These are phyloP conservation scores for Saccharomycopsis capsularis DNA, from an alignment of 805 yeast species.

Conservation along the genomic window DNA sequence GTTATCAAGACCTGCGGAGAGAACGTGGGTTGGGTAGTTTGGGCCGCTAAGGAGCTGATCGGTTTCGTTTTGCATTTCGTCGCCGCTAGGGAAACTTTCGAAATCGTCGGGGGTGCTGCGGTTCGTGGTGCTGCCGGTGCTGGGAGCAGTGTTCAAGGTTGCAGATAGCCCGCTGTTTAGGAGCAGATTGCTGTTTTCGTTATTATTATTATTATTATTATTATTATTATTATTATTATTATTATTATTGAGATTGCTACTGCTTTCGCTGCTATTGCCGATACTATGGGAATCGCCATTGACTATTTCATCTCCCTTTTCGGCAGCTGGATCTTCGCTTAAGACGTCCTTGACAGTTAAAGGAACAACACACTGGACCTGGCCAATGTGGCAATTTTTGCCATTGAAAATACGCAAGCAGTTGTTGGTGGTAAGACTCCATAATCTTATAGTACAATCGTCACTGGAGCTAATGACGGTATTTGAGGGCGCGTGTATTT, in stretches of 20 bases:
- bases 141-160: no score
- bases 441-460: constrained; percentile 87
- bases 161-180: neutral
- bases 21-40: constrained; percentile 69
- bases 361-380: constrained; percentile 88
- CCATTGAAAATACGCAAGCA: constrained; percentile 74
- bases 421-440: constrained; percentile 80
- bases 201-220: neutral
- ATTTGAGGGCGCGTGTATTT: constrained; percentile 70
- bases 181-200: neutral
- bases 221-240: neutral
- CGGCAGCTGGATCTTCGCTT: constrained; percentile 22
- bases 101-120: no score
- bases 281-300: neutral
- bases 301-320: constrained; percentile 12
- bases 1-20: constrained; percentile 85
- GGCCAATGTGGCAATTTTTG: constrained; percentile 88
- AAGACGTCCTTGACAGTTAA: constrained; percentile 60
- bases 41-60: constrained; percentile 5
- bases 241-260: neutral
- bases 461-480: constrained; percentile 85
- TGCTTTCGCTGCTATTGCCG: neutral
- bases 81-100: neutral
- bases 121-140: no score
- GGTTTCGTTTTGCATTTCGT: neutral